Evolutionary conservation across 352 stramenopile genomes (phyloP).

Genomic region (Peronospora belbahrii): DNA sequence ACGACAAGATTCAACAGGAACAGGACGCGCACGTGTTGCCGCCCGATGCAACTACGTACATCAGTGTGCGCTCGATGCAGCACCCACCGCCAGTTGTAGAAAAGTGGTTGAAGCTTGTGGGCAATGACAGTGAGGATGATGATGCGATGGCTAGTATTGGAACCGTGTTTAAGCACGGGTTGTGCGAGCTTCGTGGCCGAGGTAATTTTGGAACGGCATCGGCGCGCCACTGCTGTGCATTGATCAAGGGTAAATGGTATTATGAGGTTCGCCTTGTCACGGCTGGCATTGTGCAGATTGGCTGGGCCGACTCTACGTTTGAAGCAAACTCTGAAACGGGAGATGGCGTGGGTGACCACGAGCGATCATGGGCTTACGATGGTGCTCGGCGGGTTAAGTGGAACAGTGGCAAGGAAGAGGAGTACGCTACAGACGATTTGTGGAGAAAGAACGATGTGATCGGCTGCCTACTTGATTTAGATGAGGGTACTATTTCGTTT

Average conservation of each 20-base stretch:
- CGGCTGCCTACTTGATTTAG: conserved; percentile 77
- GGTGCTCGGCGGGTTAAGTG: conserved; percentile 81
- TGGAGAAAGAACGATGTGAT: conserved; percentile 87
- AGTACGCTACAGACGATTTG: conserved; percentile 34
- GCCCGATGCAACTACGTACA: conserved; percentile 25
- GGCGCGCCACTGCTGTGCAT: conserved; percentile 29
- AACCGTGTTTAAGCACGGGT: conserved; percentile 51
- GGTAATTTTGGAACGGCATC: conserved; percentile 77
- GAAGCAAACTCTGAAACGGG: conserved; percentile 64
- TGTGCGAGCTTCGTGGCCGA: conserved; percentile 64
- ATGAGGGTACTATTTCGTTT: conserved; percentile 69
- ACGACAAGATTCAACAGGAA: conserved; percentile 20
- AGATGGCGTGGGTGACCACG: conserved; percentile 88
- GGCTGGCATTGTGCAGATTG: conserved; percentile 86
- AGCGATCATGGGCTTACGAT: conserved; percentile 87
- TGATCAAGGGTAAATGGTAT: conserved; percentile 75
- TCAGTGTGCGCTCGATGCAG: conserved; percentile 20
- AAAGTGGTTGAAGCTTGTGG: conserved; percentile 36
- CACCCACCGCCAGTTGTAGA: conserved; percentile 18
- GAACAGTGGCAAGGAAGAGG: conserved; percentile 58
- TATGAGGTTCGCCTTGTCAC: conserved; percentile 89
- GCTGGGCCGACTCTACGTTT: conserved; percentile 86
- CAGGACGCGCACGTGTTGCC: conserved; percentile 16
- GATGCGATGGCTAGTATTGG: conserved; percentile 17
- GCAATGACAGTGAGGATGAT: conserved; percentile 21